These are phyloP conservation scores for Lobosporangium transversale DNA, from an alignment of 192 early-diverging fungal genomes.

Conservation along the genomic window DNA sequence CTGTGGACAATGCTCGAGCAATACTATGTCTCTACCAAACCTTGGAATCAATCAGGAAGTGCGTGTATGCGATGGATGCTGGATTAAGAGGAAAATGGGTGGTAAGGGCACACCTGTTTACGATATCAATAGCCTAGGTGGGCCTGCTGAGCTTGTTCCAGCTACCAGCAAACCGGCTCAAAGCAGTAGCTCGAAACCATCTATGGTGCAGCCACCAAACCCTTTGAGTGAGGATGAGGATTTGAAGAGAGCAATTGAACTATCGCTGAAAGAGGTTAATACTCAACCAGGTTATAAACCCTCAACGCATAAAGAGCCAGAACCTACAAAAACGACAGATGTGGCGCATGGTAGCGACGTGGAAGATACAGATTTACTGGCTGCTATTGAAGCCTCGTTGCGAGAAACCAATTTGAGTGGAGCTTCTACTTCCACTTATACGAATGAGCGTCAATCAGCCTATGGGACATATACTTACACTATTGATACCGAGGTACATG, in stretches of 20 bases:
- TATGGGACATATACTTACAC: constrained; percentile 37
- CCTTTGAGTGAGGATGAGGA: constrained; percentile 84
- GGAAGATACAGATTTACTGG: constrained; percentile 75
- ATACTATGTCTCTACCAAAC: constrained; percentile 82
- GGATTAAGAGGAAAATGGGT: constrained; percentile 67
- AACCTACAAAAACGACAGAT: constrained; percentile 2
- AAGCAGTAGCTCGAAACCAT: too few species aligned
- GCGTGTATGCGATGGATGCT: constrained; percentile 96
- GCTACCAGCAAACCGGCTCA: constrained; percentile 33
- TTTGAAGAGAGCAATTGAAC: constrained; percentile 90
- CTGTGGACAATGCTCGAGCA: constrained; percentile 93
- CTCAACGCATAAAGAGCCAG: constrained; percentile 2
- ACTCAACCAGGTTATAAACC: constrained; percentile 63
- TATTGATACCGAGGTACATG: constrained; percentile 25
- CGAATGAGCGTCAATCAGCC: constrained; percentile 4
- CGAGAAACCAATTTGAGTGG: constrained; percentile 63
- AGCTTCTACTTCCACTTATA: constrained; percentile 1
- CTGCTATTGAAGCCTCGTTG: constrained; percentile 83
- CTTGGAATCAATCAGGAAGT: constrained; percentile 90
- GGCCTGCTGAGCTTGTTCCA: constrained; percentile 55
- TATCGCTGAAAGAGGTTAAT: constrained; percentile 84
- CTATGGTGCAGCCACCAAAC: too few species aligned
- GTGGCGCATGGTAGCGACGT: constrained; percentile 58
- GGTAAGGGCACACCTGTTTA: constrained; percentile 23
- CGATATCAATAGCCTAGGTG: constrained; percentile 31